phyloP scores from a whole-genome alignment of 2,329 filamentous ascomycete genomes.

The Botryotinia globosa region DNA sequence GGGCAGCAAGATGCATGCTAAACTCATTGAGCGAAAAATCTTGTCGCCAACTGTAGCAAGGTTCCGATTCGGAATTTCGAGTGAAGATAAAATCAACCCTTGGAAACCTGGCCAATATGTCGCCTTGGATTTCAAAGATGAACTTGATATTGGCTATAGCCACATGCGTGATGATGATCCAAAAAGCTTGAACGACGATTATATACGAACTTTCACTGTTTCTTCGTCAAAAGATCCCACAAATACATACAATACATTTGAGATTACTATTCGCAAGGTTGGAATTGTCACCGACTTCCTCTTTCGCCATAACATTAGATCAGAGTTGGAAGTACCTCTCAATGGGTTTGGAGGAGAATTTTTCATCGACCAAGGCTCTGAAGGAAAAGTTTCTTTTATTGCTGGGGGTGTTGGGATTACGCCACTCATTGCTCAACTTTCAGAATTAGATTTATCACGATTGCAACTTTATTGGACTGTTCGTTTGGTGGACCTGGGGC shows the following conservation, averaged over 20 bases:
- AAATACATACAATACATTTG: slow-evolving; percentile 45
- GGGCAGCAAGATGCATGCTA: slow-evolving; percentile 43
- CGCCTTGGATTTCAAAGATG: slow-evolving; percentile 67
- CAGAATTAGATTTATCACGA: slow-evolving; percentile 45
- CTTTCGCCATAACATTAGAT: slow-evolving; percentile 53
- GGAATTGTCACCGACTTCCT: slow-evolving; percentile 67
- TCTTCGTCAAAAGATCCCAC: slow-evolving; percentile 48
- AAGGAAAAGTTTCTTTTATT: slow-evolving; percentile 54
- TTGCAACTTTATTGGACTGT: slow-evolving; percentile 69
- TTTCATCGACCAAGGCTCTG: slow-evolving; percentile 39
- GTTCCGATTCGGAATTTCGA: slow-evolving; percentile 55
- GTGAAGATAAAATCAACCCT: slow-evolving; percentile 36
- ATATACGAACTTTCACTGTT: slow-evolving; percentile 78
- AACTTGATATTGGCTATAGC: slow-evolving; percentile 70
- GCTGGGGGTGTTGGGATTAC: slow-evolving; percentile 83
- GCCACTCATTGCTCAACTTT: slow-evolving; percentile 70
- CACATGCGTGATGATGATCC: slow-evolving; percentile 86
- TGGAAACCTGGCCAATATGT: slow-evolving; percentile 76
- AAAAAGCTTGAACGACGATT: slow-evolving; percentile 78
- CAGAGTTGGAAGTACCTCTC: slow-evolving; percentile 61
- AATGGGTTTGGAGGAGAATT: slow-evolving; percentile 72
- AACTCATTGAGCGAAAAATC: slow-evolving; percentile 54
- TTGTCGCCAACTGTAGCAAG: slow-evolving; percentile 67
- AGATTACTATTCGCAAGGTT: slow-evolving; percentile 69
- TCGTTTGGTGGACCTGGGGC: slow-evolving; percentile 55